A percentile compares a stretch with the other conserved stretches of the same genome.
These are phyloP conservation scores for Entomortierella chlamydospora DNA, from an alignment of 192 early-diverging fungal species.

Conservation along the genomic window DNA sequence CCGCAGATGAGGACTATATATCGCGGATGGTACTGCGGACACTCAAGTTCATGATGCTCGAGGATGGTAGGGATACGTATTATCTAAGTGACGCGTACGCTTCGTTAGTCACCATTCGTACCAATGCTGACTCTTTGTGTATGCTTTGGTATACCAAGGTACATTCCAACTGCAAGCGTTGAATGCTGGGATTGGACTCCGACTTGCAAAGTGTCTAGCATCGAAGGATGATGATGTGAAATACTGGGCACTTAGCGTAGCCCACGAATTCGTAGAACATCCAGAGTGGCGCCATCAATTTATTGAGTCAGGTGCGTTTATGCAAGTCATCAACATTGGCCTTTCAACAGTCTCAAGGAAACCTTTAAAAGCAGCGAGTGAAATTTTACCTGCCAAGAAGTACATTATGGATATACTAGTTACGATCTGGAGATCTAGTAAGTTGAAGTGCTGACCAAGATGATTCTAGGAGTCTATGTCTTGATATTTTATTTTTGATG, in stretches of 20 bases:
- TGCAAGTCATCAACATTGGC: slow-evolving; percentile 38
- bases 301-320: slow-evolving; percentile 42
- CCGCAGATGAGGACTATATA: slow-evolving; percentile 72
- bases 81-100: neutral
- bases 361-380: slow-evolving; percentile 26
- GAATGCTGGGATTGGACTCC: slow-evolving; percentile 64
- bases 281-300: slow-evolving; percentile 36
- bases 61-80: slow-evolving; percentile 62
- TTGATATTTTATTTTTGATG: too few relatives aligned
- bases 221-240: slow-evolving; percentile 75
- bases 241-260: slow-evolving; percentile 76
- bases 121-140: neutral
- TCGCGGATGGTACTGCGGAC: slow-evolving; percentile 77
- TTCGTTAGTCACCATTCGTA: neutral
- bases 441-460: neutral
- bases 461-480: too few relatives aligned
- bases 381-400: slow-evolving; percentile 24
- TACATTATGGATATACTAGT: slow-evolving; percentile 41
- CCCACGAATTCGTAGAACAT: slow-evolving; percentile 54
- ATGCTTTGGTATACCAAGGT: slow-evolving; percentile 23
- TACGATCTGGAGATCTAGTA: slow-evolving; percentile 49
- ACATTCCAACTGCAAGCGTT: slow-evolving; percentile 73
- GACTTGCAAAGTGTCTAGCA: slow-evolving; percentile 72
- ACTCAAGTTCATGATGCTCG: slow-evolving; percentile 74
- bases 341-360: slow-evolving; percentile 30